Conservation (phyloP, 176 grass and related monocot species). For the Chrysopogon serrulatus region DNA sequence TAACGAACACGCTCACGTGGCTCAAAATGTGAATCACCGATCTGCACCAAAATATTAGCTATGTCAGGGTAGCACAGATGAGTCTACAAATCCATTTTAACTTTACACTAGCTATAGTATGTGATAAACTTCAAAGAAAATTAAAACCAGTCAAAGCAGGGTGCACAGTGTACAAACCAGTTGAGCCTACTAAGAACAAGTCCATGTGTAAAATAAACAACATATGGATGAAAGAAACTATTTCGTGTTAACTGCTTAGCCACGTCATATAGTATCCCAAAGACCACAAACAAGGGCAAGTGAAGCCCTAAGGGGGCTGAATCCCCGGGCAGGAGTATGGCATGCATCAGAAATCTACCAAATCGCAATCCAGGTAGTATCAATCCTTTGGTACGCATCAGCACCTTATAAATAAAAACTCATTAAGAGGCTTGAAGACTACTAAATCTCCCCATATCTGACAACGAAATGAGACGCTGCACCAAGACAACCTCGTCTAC, state of each 20-base stretch:
- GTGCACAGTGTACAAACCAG: background rate
- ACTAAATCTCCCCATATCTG: background rate
- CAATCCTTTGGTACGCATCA: background rate
- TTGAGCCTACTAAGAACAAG: background rate
- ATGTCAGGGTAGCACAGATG: background rate
- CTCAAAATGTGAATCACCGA: slow-evolving; percentile 70
- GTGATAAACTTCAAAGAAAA: slow-evolving; percentile 4
- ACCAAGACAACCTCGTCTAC: background rate
- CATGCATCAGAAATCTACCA: slow-evolving; percentile 5
- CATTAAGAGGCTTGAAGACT: background rate
- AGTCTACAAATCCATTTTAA: background rate
- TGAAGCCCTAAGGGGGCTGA: background rate
- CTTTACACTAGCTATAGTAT: background rate
- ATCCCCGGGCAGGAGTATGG: background rate
- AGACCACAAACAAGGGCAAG: background rate
- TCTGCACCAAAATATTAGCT: slow-evolving; percentile 35
- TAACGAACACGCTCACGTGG: slow-evolving; percentile 57
- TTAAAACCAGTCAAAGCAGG: background rate
- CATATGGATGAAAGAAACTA: background rate
- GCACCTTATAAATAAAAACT: background rate
- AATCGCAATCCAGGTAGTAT: background rate
- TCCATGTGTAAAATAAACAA: background rate
- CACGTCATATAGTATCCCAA: background rate
- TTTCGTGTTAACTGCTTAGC: slow-evolving; percentile 8
- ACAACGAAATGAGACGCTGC: background rate